Evolutionary conservation across 108 stramenopile genomes (phyloP).

Genomic region (Skeletonema marinoi): DNA sequence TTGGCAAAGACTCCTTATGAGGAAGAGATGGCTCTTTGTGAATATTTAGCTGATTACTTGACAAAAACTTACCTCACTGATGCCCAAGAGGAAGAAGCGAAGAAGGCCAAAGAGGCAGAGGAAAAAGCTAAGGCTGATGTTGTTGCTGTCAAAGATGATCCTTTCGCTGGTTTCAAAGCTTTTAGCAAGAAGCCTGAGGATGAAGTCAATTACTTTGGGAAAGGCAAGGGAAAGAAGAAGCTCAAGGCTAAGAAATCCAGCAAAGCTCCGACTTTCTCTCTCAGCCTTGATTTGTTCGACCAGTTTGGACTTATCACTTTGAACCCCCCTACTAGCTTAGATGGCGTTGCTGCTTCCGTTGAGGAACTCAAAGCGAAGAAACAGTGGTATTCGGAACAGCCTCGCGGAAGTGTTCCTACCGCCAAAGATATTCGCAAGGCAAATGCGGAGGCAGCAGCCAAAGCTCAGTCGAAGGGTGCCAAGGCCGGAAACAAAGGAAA

Average conservation of each 20-base stretch:
- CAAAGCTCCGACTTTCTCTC: conserved; percentile 65
- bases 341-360: conserved; percentile 76
- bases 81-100: conserved; percentile 31
- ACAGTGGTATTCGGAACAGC: conserved; percentile 91
- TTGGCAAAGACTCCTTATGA: conserved; percentile 95
- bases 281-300: conserved; percentile 85
- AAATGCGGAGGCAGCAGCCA: conserved; percentile 64
- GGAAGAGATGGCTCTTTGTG: conserved; percentile 95
- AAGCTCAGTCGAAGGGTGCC: conserved; percentile 34
- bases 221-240: conserved; percentile 80
- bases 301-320: conserved; percentile 84
- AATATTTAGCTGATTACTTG: conserved; percentile 91
- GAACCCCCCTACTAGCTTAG: conserved; percentile 78
- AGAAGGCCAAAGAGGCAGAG: conserved; percentile 39
- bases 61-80: conserved; percentile 66
- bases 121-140: conserved; percentile 61
- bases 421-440: conserved; percentile 88
- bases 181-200: conserved; percentile 72
- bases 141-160: conserved; percentile 82
- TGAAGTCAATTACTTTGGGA: conserved; percentile 67
- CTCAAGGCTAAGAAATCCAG: conserved; percentile 55
- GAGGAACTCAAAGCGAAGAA: conserved; percentile 91
- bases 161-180: conserved; percentile 83
- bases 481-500: conserved; percentile 22
- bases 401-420: conserved; percentile 89